Evolutionary conservation across 164 flowering plant species (phyloP).

Genomic region (Piper betle): DNA sequence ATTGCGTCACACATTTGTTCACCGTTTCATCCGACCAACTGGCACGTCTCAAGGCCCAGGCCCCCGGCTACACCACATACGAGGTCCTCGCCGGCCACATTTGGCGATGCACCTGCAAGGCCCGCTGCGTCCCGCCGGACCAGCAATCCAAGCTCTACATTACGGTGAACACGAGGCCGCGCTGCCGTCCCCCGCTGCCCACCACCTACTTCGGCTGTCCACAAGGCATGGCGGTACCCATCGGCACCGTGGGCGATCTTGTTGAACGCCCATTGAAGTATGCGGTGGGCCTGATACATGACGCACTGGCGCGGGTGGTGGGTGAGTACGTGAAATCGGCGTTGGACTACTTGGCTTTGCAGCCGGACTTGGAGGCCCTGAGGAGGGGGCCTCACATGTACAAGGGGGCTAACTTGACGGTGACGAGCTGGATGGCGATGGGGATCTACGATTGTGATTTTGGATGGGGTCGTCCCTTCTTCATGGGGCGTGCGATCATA

Average conservation of each 20-base stretch:
- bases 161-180: conserved; percentile 10
- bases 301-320: conserved; percentile 8
- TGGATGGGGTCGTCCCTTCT: neutral
- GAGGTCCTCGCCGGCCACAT: conserved; percentile 14
- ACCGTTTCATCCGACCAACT: conserved; percentile 11
- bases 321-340: conserved; percentile 21
- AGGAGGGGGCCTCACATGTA: neutral
- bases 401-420: neutral
- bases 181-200: conserved; percentile 15
- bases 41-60: conserved; percentile 7
- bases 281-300: conserved; percentile 10
- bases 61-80: conserved; percentile 5
- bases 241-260: conserved; percentile 9
- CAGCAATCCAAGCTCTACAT: conserved; percentile 13
- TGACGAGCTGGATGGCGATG: neutral
- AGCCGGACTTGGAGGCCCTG: neutral
- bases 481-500: neutral
- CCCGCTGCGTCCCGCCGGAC: conserved; percentile 11
- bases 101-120: conserved; percentile 19
- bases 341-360: conserved; percentile 18
- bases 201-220: conserved; percentile 16
- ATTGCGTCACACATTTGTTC: too few relatives aligned
- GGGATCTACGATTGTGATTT: neutral
- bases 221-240: conserved; percentile 7
- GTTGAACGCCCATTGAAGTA: neutral